These are phyloP conservation scores for Populus euphratica DNA, from an alignment of 345 rosid species.

Conservation along the genomic window DNA sequence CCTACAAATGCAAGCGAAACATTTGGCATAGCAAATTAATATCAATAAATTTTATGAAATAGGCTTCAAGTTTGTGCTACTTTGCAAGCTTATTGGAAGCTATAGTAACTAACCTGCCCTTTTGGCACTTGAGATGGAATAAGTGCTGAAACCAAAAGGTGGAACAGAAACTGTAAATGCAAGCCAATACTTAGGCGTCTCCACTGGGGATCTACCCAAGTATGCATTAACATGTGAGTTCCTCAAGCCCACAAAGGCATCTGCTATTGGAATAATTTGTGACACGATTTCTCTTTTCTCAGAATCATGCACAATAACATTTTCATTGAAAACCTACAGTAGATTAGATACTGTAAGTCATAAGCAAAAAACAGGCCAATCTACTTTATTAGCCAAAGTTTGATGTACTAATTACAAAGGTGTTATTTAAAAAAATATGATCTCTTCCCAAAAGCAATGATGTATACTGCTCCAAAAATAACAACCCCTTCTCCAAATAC, in stretches of 20 bases:
- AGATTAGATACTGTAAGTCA: slow-evolving; percentile 14
- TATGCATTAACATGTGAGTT: slow-evolving; percentile 69
- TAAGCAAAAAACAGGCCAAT: slow-evolving; percentile 5
- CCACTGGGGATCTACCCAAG: slow-evolving; percentile 52
- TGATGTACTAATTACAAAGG: background rate
- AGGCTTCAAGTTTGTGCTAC: slow-evolving; percentile 16
- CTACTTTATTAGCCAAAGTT: background rate
- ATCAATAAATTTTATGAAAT: slow-evolving; percentile 12
- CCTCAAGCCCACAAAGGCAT: slow-evolving; percentile 53
- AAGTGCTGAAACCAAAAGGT: slow-evolving; percentile 90
- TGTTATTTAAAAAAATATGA: background rate
- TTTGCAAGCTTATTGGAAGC: slow-evolving; percentile 17
- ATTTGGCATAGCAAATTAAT: slow-evolving; percentile 2
- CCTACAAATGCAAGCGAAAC: slow-evolving; percentile 41
- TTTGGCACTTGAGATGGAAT: slow-evolving; percentile 58
- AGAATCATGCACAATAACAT: slow-evolving; percentile 63
- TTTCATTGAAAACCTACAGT: slow-evolving; percentile 59
- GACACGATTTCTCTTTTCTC: slow-evolving; percentile 78
- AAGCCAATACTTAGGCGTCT: slow-evolving; percentile 75
- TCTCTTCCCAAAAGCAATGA: background rate
- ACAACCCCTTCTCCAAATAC: background rate
- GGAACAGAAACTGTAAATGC: slow-evolving; percentile 76
- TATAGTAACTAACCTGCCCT: slow-evolving; percentile 45
- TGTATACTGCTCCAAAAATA: background rate
- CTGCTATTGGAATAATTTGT: slow-evolving; percentile 71